A percentile compares a stretch with the other conserved stretches of the same genome.
Conservation (phyloP, 768 basidiomycete species). For the Cystofilobasidium capitatum region DNA sequence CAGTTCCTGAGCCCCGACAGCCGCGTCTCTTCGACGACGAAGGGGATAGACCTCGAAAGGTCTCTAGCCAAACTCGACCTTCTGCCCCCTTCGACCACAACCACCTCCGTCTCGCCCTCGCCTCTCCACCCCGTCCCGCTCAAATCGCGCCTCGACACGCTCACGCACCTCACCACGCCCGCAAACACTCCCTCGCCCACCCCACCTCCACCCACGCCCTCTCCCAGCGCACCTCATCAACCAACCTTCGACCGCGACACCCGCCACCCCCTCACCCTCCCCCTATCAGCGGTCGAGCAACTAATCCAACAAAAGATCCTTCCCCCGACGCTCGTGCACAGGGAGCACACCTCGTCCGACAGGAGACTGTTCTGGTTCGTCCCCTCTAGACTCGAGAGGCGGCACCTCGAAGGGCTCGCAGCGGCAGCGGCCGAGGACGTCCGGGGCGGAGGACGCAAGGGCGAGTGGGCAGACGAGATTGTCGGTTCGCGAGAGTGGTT, state of each 20-base stretch:
- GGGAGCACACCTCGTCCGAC: background rate
- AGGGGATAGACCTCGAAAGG: background rate
- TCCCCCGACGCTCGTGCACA: slow-evolving; percentile 18
- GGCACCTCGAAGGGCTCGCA: slow-evolving; percentile 8
- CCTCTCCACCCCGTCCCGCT: background rate
- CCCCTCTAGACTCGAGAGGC: slow-evolving; percentile 7
- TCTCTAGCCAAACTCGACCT: background rate
- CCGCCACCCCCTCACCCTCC: slow-evolving; percentile 13
- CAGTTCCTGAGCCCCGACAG: slow-evolving; percentile 4
- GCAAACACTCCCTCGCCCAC: background rate
- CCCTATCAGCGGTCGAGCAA: background rate
- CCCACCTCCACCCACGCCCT: background rate
- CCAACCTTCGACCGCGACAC: slow-evolving; percentile 5
- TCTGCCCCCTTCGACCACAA: background rate
- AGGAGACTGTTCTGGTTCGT: slow-evolving; percentile 21
- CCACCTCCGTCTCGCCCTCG: background rate
- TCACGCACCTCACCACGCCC: background rate
- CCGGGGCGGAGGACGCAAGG: background rate
- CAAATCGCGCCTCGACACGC: background rate
- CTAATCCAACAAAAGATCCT: background rate
- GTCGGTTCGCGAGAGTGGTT: background rate
- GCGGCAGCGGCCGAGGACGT: background rate
- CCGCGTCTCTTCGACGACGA: background rate
- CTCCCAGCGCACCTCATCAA: background rate
- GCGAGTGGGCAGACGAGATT: slow-evolving; percentile 1